Percentiles rank a stretch among this genome's conserved stretches.
Conservation (phyloP, 768 basidiomycete genomes). For the Leccinum sublutescens region DNA sequence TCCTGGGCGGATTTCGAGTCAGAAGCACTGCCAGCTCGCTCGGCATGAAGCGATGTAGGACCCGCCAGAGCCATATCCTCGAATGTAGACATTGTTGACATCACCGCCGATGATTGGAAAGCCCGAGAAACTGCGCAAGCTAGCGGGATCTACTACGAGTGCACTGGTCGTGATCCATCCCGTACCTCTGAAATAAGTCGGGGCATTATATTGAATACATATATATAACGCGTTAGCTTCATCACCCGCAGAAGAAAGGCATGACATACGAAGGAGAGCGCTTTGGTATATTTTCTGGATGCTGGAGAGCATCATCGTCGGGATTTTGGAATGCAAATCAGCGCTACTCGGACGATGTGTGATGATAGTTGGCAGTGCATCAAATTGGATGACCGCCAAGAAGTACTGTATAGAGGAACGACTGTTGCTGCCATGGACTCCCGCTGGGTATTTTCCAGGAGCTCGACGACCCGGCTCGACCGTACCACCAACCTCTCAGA, state of each 20-base stretch:
- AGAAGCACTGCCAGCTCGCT: constrained; percentile 10
- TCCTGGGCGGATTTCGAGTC: constrained; percentile 18
- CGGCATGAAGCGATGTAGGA: background rate
- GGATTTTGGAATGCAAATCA: background rate
- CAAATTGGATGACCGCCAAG: too few relatives aligned
- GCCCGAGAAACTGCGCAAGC: background rate
- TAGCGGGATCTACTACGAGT: background rate
- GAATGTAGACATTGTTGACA: background rate
- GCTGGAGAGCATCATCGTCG: background rate
- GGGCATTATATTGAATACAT: background rate
- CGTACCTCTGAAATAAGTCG: background rate
- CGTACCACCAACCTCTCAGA: too few relatives aligned
- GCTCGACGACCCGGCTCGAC: too few relatives aligned
- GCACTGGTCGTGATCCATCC: background rate
- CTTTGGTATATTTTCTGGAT: background rate
- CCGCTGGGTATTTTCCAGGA: too few relatives aligned
- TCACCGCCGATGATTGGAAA: background rate
- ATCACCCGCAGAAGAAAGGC: background rate
- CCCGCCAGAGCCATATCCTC: background rate
- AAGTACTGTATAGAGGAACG: too few relatives aligned
- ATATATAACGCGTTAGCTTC: background rate
- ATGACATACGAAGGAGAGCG: background rate
- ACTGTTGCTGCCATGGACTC: too few relatives aligned
- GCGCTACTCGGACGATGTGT: background rate
- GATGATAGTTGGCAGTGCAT: too few relatives aligned